Evolutionary conservation across 176 grass and related monocot genomes (phyloP).

Genomic region (Lolium rigidum): DNA sequence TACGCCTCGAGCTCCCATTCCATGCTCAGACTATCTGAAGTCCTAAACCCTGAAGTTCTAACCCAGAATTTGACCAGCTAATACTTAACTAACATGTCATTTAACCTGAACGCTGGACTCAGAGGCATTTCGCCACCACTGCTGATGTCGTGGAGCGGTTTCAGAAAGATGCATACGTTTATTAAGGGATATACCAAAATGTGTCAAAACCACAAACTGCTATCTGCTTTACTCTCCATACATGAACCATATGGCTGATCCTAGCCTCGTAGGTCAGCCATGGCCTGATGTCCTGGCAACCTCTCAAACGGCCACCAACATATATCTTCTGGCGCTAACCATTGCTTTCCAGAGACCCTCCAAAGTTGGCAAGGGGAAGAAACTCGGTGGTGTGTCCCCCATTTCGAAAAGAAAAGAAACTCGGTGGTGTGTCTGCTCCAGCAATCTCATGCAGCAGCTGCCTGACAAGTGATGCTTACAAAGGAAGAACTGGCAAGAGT

Average conservation of each 20-base stretch:
- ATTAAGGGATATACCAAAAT: background rate
- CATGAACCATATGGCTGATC: background rate
- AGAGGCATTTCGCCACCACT: too few relatives aligned
- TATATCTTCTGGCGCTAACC: background rate
- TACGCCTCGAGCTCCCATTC: too few relatives aligned
- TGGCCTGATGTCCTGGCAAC: background rate
- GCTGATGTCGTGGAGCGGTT: background rate
- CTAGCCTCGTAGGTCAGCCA: background rate
- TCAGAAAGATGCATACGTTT: background rate
- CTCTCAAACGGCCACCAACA: background rate
- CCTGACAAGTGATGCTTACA: background rate
- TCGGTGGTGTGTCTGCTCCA: background rate
- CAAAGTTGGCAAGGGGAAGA: background rate
- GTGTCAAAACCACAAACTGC: background rate
- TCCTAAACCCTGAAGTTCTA: too few relatives aligned
- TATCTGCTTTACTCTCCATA: background rate
- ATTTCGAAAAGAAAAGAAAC: background rate
- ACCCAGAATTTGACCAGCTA: too few relatives aligned
- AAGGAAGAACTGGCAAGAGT: too few relatives aligned
- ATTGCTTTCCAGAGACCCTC: background rate
- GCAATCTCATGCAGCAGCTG: background rate
- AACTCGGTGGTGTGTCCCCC: too few relatives aligned
- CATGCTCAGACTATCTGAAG: too few relatives aligned
- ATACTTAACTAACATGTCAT: too few relatives aligned
- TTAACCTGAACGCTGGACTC: too few relatives aligned